Conservation (phyloP, 2,329 filamentous ascomycete genomes). For the Ceratocystis papillata region DNA sequence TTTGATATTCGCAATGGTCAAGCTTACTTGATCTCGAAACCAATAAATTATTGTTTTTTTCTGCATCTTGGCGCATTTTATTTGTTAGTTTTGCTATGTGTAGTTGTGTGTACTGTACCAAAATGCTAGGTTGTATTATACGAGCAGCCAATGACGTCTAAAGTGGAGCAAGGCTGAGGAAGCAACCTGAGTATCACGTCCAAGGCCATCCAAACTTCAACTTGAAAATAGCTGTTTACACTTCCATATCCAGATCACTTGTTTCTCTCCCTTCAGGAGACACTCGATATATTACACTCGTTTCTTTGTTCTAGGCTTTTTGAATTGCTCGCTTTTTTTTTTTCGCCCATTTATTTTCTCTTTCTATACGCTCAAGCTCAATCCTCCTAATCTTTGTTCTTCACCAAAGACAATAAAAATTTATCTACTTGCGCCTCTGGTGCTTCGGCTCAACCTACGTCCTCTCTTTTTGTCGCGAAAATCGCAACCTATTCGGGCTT, state of each 20-base stretch:
- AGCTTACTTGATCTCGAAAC: background rate
- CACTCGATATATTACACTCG: background rate
- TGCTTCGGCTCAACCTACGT: background rate
- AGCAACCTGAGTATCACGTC: background rate
- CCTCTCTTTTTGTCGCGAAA: slow-evolving; percentile 2
- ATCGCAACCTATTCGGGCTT: background rate
- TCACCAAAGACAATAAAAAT: background rate
- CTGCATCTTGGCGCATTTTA: background rate
- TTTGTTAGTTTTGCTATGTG: background rate
- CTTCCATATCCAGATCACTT: background rate
- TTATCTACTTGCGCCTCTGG: slow-evolving; percentile 11
- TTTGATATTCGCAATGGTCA: background rate
- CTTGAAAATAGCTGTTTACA: background rate
- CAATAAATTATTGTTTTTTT: background rate
- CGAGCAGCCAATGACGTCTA: slow-evolving; percentile 12
- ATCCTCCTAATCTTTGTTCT: background rate
- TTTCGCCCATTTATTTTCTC: background rate
- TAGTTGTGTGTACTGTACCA: background rate
- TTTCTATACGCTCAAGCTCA: background rate
- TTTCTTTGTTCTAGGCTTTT: background rate
- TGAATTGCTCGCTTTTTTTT: background rate
- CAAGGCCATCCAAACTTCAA: background rate
- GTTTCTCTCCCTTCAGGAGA: background rate
- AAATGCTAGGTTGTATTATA: background rate
- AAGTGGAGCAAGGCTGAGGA: slow-evolving; percentile 16